Conservation (phyloP, 1,284 basidiomycete genomes). For the Naganishia albida region DNA sequence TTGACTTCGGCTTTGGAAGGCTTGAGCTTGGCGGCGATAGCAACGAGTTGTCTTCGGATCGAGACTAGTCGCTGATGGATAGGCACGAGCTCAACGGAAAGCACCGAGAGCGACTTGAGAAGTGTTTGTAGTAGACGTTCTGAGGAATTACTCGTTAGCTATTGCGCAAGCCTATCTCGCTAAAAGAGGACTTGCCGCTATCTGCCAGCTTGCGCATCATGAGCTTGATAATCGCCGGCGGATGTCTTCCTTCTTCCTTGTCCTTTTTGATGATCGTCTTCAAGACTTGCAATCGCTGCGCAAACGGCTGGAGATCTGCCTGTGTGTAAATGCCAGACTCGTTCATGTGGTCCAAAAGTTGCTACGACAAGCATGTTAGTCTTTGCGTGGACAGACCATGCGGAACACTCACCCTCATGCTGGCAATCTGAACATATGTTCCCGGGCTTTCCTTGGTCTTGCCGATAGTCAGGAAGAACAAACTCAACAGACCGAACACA, state of each 20-base stretch:
- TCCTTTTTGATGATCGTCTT: constrained; percentile 80
- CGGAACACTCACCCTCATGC: constrained; percentile 74
- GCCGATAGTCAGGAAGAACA: constrained; percentile 90
- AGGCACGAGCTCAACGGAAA: constrained; percentile 83
- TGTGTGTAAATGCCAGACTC: constrained; percentile 92
- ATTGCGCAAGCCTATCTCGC: not conserved
- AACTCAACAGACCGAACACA: constrained; percentile 85
- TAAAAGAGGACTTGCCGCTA: constrained; percentile 66
- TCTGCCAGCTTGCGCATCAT: constrained; percentile 87
- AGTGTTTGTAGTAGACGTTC: constrained; percentile 75
- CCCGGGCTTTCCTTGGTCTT: constrained; percentile 90
- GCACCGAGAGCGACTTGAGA: constrained; percentile 77
- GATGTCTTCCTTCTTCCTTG: constrained; percentile 77
- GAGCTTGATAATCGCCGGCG: constrained; percentile 82
- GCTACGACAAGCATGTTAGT: constrained; percentile 57
- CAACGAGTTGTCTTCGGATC: constrained; percentile 83
- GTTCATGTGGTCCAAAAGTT: constrained; percentile 90
- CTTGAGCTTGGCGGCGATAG: constrained; percentile 82
- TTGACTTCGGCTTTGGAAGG: constrained; percentile 84
- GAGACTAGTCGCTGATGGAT: constrained; percentile 86
- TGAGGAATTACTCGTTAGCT: constrained; percentile 46
- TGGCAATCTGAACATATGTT: constrained; percentile 89
- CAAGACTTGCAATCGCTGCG: constrained; percentile 73
- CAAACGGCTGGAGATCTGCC: constrained; percentile 80
- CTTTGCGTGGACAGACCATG: constrained; percentile 9